Base-by-base conservation (phyloP, 257 asterid species). In the Cynanchum wilfordii region DNA sequence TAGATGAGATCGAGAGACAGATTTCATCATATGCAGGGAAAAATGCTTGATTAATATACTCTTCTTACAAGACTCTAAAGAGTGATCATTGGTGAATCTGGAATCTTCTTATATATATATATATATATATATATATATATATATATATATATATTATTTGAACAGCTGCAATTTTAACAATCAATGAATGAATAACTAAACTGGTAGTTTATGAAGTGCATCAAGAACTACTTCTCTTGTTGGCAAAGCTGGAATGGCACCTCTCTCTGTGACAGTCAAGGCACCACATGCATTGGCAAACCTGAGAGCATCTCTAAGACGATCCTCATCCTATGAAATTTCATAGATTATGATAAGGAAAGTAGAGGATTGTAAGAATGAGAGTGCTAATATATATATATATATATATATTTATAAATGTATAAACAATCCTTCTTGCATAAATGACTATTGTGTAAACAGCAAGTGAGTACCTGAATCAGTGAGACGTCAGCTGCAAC, bases 221-320 rank as follows among this genome's bases (percentile, higher is more conserved):
- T 80, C 77, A 40, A 85, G 88, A 52, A 91, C 99, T 38, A 79
- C 80, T 81, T 85, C 86, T 77, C 77, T 84, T 22, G 89, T 85
- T 17, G 97, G 99, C 91, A 94, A 81, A 75, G 99, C 96, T 2
- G 99, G 99, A 84, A 94, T 94, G 49, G 99, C 97, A 16, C 97
- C 96, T 83, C 98, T 85, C 78, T 91, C 99, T 38, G 73, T 94
- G 79, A 94, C 97, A 27, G 98, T 91, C 79, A 94, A 79, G 65
- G 97, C 99, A 24, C 99, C 99, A 70, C 97, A 91, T 40, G 88
- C 97, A 77, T 94, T 94, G 17, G 97, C 97, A 69, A 94, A 94
- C 63, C 84, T 80, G 73, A 95, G 88, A 66, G 96, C 94, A 40
- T 92, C 97, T 79, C 87, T 80, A 72, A 95, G 82, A 42, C 84